These are phyloP conservation scores for Scedosporium apiospermum DNA, from an alignment of 2,329 filamentous ascomycete species.

Conservation along the genomic window DNA sequence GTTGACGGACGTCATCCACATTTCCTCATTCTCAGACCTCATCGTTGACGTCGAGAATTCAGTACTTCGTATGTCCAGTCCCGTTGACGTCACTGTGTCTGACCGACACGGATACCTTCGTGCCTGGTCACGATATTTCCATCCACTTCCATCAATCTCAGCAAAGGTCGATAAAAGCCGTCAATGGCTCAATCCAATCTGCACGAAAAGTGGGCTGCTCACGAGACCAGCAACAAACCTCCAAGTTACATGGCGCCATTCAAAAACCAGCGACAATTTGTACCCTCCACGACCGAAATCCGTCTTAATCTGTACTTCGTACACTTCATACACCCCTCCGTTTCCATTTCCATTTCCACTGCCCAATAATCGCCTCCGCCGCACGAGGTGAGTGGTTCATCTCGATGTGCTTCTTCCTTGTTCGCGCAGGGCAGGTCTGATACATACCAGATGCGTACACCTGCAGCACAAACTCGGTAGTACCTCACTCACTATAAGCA, in stretches of 20 bases:
- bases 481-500: no score
- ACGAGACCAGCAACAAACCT: not conserved
- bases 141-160: not conserved
- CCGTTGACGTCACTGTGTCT: not conserved
- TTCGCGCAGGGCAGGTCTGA: no score
- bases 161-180: not conserved
- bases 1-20: not conserved
- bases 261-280: not conserved
- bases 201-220: not conserved
- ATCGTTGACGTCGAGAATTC: not conserved
- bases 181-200: not conserved
- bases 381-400: no score
- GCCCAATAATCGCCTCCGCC: no score
- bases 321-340: not conserved
- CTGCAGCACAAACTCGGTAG: no score
- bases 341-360: not conserved
- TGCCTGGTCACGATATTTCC: not conserved
- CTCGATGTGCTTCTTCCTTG: no score
- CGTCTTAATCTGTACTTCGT: not conserved
- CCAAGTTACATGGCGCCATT: not conserved
- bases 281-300: not conserved
- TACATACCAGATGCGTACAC: no score
- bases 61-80: not conserved
- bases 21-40: not conserved
- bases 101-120: not conserved